Evolutionary conservation across 345 rosid species (phyloP).

Genomic region (Leavenworthia alabamica): DNA sequence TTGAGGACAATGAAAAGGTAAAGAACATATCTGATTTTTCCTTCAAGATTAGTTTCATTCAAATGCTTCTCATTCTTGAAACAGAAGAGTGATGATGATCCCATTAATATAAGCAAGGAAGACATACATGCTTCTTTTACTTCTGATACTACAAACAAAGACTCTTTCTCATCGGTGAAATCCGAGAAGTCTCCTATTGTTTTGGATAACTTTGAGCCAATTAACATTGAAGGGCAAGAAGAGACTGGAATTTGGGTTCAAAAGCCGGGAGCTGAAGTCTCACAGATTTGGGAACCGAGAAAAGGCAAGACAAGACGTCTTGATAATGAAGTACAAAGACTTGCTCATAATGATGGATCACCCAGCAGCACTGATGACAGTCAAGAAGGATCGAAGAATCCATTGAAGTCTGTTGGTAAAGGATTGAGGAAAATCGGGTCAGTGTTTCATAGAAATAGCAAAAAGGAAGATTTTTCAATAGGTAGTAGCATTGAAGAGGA

Average conservation of each 20-base stretch:
- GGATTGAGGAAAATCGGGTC: conserved; percentile 52
- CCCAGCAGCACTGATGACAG: conserved; percentile 43
- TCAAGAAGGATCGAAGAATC: conserved; percentile 36
- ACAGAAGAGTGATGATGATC: conserved; percentile 36
- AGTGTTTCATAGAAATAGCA: conserved; percentile 43
- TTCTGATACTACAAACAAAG: conserved; percentile 31
- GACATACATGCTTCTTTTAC: conserved; percentile 37
- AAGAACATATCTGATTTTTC: background rate
- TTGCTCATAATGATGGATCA: conserved; percentile 33
- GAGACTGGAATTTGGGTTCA: conserved; percentile 78
- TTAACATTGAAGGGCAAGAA: conserved; percentile 58
- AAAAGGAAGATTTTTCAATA: conserved; percentile 30
- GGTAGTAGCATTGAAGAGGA: conserved; percentile 40
- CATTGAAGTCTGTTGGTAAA: conserved; percentile 29
- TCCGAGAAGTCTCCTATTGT: conserved; percentile 35
- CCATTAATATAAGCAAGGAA: conserved; percentile 32
- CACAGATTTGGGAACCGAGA: conserved; percentile 81
- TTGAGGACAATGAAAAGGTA: conserved; percentile 51
- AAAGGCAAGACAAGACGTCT: conserved; percentile 59
- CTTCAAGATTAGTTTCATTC: background rate
- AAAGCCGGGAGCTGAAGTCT: conserved; percentile 71
- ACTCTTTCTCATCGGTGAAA: conserved; percentile 40
- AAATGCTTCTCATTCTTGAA: conserved; percentile 5
- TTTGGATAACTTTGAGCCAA: conserved; percentile 59
- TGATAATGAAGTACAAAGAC: conserved; percentile 41